Conservation (phyloP, 2,329 filamentous ascomycete genomes). For the Bipolaris bicolor region DNA sequence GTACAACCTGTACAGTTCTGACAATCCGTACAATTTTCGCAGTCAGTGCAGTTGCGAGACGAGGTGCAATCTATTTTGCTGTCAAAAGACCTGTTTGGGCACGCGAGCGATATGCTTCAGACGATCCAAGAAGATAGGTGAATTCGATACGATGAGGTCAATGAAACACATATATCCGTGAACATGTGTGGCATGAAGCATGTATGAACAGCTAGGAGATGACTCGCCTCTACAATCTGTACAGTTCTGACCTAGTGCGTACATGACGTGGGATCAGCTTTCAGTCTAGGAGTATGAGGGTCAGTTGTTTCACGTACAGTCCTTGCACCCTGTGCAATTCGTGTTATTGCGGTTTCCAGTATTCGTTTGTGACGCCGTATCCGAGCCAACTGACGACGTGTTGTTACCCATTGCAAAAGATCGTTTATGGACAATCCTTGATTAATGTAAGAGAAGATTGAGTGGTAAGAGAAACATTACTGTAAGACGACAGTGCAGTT, state of each 20-base stretch:
- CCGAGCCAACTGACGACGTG: not conserved
- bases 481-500: not conserved
- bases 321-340: slow-evolving; percentile 10
- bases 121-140: not conserved
- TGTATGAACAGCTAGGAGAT: not conserved
- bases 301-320: slow-evolving; percentile 1
- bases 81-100: not conserved
- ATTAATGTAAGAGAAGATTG: not conserved
- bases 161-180: too few relatives aligned
- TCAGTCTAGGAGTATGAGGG: not conserved
- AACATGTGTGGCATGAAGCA: not conserved
- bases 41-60: slow-evolving; percentile 4
- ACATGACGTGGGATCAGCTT: not conserved
- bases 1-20: slow-evolving; percentile 10
- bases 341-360: slow-evolving; percentile 11
- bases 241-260: slow-evolving; percentile 8
- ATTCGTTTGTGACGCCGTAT: not conserved
- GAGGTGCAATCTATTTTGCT: slow-evolving; percentile 3
- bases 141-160: too few relatives aligned
- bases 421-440: not conserved
- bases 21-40: slow-evolving; percentile 4
- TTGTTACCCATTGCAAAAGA: slow-evolving; percentile 3
- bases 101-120: not conserved
- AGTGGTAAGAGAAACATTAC: not conserved
- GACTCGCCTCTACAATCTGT: slow-evolving; percentile 9